These are phyloP conservation scores for Acarospora socialis DNA, from an alignment of 2,329 filamentous ascomycete species.

Conservation along the genomic window DNA sequence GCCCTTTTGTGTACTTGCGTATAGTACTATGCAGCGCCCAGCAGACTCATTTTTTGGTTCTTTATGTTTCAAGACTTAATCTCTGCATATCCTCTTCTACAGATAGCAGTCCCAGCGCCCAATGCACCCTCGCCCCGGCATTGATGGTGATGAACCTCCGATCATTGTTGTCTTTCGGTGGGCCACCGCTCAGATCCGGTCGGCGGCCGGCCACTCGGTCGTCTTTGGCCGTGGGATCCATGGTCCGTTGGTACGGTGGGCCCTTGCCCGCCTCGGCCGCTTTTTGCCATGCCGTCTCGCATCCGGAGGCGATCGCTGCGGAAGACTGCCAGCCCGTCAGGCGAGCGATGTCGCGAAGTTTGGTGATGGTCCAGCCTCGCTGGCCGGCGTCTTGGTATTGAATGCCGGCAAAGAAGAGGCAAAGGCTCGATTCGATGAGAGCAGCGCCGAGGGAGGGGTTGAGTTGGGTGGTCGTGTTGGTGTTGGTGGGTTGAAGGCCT, in stretches of 20 bases:
- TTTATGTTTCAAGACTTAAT: slow-evolving; percentile 46
- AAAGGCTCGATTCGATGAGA: slow-evolving; percentile 68
- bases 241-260: slow-evolving; percentile 51
- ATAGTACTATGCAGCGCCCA: no score
- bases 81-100: slow-evolving; percentile 62
- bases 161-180: slow-evolving; percentile 25
- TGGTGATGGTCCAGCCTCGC: slow-evolving; percentile 61
- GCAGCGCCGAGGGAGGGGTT: slow-evolving; percentile 68
- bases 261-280: slow-evolving; percentile 59
- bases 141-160: slow-evolving; percentile 46
- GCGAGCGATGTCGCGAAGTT: slow-evolving; percentile 59
- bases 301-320: slow-evolving; percentile 65
- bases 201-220: slow-evolving; percentile 37
- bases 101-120: slow-evolving; percentile 63
- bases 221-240: slow-evolving; percentile 28
- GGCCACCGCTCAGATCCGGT: slow-evolving; percentile 34
- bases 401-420: slow-evolving; percentile 75
- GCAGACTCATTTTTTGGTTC: no score
- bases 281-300: slow-evolving; percentile 71
- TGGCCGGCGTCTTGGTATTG: slow-evolving; percentile 60
- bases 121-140: slow-evolving; percentile 50
- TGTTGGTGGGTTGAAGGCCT: slow-evolving; percentile 46
- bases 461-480: slow-evolving; percentile 40
- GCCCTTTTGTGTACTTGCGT: no score
- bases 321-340: slow-evolving; percentile 82